Conservation (phyloP, 768 basidiomycete genomes). For the Serendipita vermifera region DNA sequence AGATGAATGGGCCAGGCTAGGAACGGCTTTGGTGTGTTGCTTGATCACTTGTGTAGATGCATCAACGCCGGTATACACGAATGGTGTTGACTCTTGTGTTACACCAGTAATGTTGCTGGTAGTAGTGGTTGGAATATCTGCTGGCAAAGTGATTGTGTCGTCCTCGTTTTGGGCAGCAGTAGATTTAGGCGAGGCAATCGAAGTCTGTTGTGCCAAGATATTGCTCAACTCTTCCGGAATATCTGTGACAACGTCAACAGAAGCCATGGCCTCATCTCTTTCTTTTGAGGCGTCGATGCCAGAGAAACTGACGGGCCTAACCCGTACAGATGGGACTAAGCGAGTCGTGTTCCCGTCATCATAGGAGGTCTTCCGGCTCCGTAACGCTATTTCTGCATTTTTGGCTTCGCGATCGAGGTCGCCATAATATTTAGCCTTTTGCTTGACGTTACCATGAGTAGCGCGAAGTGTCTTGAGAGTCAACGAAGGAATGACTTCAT, state of each 20-base stretch:
- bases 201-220: neutral
- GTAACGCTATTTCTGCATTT: neutral
- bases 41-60: neutral
- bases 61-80: constrained; percentile 5
- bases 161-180: neutral
- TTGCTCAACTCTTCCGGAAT: neutral
- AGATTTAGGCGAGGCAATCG: neutral
- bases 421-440: neutral
- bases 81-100: neutral
- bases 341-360: neutral
- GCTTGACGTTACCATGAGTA: neutral
- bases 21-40: neutral
- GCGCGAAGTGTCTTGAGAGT: neutral
- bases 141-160: neutral
- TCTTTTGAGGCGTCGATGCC: neutral
- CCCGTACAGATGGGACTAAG: too few relatives aligned
- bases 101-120: neutral
- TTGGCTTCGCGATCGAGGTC: neutral
- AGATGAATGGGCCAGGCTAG: too few relatives aligned
- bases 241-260: neutral
- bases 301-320: neutral
- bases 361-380: neutral
- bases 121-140: neutral
- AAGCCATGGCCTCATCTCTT: too few relatives aligned
- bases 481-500: neutral